phyloP scores from a whole-genome alignment of 2,329 filamentous ascomycete genomes.

The Hypoxylon sp. region DNA sequence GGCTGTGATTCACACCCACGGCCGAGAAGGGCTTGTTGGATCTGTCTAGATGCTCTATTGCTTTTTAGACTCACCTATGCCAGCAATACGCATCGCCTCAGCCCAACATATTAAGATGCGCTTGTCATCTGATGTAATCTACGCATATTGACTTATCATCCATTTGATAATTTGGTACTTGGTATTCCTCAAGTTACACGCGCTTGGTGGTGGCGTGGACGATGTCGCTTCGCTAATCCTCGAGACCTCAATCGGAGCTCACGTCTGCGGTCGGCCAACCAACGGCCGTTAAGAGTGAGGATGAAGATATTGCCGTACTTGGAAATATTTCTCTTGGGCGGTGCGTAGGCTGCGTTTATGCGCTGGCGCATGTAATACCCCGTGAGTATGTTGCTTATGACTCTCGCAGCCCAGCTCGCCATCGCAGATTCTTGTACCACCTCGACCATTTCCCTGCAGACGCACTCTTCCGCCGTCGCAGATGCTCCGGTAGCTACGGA shows the following conservation, averaged over 20 bases:
- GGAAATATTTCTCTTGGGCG: not conserved
- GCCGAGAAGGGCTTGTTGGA: not conserved
- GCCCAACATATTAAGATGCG: not conserved
- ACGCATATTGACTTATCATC: not conserved
- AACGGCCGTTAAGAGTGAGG: not conserved
- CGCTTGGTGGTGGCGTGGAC: conserved; percentile 1
- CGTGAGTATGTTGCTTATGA: conserved; percentile 1
- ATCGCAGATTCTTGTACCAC: conserved; percentile 28
- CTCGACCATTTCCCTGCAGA: conserved; percentile 19
- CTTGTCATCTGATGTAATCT: not conserved
- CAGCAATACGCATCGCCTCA: not conserved
- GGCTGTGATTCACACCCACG: conserved; percentile 10
- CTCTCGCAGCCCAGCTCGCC: conserved; percentile 7
- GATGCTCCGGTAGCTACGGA: not conserved
- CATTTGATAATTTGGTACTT: not conserved
- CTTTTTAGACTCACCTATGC: not conserved
- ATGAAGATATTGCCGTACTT: conserved; percentile 16
- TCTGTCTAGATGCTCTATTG: not conserved
- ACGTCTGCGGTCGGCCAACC: not conserved
- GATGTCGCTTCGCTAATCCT: conserved; percentile 6
- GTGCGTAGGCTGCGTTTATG: conserved; percentile 2
- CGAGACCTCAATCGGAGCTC: not conserved
- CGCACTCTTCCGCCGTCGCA: not conserved
- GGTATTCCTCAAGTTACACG: not conserved
- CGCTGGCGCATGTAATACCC: not conserved